These are phyloP conservation scores for Fonsecaea pugnacius DNA, from an alignment of 2,329 filamentous ascomycete species.

Conservation along the genomic window DNA sequence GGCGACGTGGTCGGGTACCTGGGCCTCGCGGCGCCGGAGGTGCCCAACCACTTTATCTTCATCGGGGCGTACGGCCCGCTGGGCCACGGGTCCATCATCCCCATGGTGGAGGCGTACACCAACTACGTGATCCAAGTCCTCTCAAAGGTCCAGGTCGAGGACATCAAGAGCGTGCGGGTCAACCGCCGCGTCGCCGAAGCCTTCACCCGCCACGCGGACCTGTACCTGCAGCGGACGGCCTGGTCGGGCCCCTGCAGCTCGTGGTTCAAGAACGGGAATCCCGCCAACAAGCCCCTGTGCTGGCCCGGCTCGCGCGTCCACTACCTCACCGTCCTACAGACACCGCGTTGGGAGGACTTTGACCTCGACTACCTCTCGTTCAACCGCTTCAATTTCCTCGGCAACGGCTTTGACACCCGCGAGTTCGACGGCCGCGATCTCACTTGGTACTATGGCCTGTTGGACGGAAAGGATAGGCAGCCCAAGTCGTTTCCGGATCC, in stretches of 20 bases:
- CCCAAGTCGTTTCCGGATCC: constrained; percentile 8
- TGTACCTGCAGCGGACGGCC: constrained; percentile 41
- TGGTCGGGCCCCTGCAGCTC: constrained; percentile 18
- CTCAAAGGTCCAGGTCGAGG: constrained; percentile 40
- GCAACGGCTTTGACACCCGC: constrained; percentile 46
- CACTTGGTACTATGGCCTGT: constrained; percentile 23
- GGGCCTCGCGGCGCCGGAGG: constrained; percentile 28
- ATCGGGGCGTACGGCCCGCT: constrained; percentile 38
- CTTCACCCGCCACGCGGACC: constrained; percentile 41
- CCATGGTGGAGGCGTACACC: constrained; percentile 33
- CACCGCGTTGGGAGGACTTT: constrained; percentile 31
- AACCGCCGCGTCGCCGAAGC: constrained; percentile 39
- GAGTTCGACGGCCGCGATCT: constrained; percentile 22
- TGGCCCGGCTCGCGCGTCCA: constrained; percentile 45
- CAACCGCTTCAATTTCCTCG: constrained; percentile 48
- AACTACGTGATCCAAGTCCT: constrained; percentile 40
- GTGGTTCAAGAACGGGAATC: constrained; percentile 8
- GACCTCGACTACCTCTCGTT: constrained; percentile 24
- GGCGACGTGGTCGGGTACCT: constrained; percentile 40
- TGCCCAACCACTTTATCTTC: constrained; percentile 43
- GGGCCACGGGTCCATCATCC: constrained; percentile 38
- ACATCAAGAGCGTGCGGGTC: constrained; percentile 39
- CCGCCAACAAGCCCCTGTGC: constrained; percentile 41
- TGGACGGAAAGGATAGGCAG: constrained; percentile 19
- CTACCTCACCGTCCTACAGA: constrained; percentile 37